phyloP scores from a whole-genome alignment of 2,329 filamentous ascomycete genomes.

The Chaetomiaceae sp. region DNA sequence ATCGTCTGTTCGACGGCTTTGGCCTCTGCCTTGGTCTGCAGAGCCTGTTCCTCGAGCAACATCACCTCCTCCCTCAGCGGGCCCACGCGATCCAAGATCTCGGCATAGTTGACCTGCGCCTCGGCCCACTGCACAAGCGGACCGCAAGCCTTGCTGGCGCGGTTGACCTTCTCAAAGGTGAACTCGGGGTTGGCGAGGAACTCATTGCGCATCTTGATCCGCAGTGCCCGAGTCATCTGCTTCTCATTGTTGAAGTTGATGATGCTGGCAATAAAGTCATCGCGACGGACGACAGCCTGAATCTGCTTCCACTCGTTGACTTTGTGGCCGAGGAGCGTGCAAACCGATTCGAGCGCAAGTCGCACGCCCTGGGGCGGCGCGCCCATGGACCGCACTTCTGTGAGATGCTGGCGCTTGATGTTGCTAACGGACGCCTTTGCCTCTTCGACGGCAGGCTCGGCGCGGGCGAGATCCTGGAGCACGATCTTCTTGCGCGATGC shows the following conservation, averaged over 20 bases:
- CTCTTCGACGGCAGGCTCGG: slow-evolving; percentile 88
- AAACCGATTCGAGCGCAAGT: slow-evolving; percentile 92
- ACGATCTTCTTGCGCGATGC: slow-evolving; percentile 79
- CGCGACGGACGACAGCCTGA: slow-evolving; percentile 78
- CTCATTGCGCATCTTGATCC: slow-evolving; percentile 86
- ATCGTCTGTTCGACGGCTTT: slow-evolving; percentile 89
- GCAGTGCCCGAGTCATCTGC: slow-evolving; percentile 81
- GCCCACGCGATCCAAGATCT: slow-evolving; percentile 89
- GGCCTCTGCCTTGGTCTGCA: slow-evolving; percentile 90
- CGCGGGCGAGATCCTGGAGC: slow-evolving; percentile 78
- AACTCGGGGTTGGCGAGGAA: slow-evolving; percentile 93
- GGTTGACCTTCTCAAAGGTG: slow-evolving; percentile 92
- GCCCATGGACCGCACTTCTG: slow-evolving; percentile 95
- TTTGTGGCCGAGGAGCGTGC: slow-evolving; percentile 87
- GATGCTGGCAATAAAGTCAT: slow-evolving; percentile 97
- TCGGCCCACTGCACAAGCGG: slow-evolving; percentile 95
- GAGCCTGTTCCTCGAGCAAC: slow-evolving; percentile 78
- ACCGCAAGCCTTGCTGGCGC: slow-evolving; percentile 93
- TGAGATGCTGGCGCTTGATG: slow-evolving; percentile 96
- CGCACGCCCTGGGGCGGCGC: slow-evolving; percentile 88
- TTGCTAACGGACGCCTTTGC: slow-evolving; percentile 96
- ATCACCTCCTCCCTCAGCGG: slow-evolving; percentile 87
- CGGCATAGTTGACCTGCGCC: slow-evolving; percentile 96
- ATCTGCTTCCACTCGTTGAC: slow-evolving; percentile 89
- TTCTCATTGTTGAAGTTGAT: slow-evolving; percentile 94